These are phyloP conservation scores for Phytophthora ohioensis DNA, from an alignment of 352 stramenopile genomes.

Conservation along the genomic window DNA sequence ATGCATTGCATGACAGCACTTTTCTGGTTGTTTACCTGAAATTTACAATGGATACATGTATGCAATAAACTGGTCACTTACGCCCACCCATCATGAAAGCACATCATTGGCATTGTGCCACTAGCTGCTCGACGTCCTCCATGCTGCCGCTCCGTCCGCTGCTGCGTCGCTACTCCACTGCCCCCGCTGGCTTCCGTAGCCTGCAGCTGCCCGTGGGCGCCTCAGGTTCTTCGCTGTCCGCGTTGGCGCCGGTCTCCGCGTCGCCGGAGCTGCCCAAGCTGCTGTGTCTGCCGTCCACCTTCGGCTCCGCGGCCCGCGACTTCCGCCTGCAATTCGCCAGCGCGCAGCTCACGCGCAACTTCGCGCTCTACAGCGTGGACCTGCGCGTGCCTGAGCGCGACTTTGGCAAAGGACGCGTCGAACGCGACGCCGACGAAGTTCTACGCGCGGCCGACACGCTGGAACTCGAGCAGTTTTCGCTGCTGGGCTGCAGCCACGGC, in stretches of 20 bases:
- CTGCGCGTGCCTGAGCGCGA: conserved; percentile 56
- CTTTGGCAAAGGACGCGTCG: conserved; percentile 65
- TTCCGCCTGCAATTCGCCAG: conserved; percentile 66
- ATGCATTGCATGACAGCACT: too few relatives aligned
- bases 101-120: background rate
- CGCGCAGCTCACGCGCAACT: conserved; percentile 52
- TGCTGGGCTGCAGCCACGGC: conserved; percentile 80
- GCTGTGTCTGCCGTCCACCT: conserved; percentile 75
- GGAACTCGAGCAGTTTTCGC: conserved; percentile 71
- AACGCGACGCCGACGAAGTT: conserved; percentile 80
- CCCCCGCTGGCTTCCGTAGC: conserved; percentile 31
- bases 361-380: conserved; percentile 76
- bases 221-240: conserved; percentile 56
- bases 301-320: conserved; percentile 67
- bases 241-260: conserved; percentile 34
- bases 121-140: background rate
- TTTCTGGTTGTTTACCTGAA: too few relatives aligned
- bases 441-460: conserved; percentile 65
- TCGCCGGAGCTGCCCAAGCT: conserved; percentile 41
- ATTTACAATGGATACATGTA: background rate
- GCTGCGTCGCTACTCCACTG: conserved; percentile 31
- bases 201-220: conserved; percentile 48
- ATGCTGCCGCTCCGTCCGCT: conserved; percentile 26
- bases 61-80: conserved; percentile 22
- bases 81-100: conserved; percentile 15